Percentiles rank a stretch among this genome's conserved stretches.
Evolutionary conservation across 202 grass and related monocot genomes (phyloP).

Genomic region (Elaeis oleifera): DNA sequence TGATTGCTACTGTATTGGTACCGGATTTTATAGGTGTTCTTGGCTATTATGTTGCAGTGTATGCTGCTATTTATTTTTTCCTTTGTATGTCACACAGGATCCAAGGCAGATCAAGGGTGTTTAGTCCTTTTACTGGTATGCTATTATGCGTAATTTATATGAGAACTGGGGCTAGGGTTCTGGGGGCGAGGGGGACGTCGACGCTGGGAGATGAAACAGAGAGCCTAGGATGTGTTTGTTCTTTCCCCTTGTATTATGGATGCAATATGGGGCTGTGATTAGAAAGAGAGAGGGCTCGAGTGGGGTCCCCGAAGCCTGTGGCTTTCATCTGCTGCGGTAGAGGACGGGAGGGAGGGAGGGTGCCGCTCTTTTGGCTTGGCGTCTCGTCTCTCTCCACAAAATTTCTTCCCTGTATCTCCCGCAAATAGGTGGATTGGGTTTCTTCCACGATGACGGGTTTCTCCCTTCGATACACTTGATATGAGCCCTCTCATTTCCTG

Average conservation of each 20-base stretch:
- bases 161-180: too few species aligned
- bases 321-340: neutral
- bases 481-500: neutral
- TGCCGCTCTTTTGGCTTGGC: slow-evolving; percentile 8
- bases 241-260: neutral
- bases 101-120: too few species aligned
- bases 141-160: too few species aligned
- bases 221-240: too few species aligned
- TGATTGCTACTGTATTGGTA: too few species aligned
- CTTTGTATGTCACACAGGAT: too few species aligned
- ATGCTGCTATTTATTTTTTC: too few species aligned
- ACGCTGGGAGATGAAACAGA: too few species aligned
- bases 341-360: neutral
- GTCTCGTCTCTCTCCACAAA: neutral
- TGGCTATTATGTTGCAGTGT: too few species aligned
- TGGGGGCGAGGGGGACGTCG: too few species aligned
- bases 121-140: too few species aligned
- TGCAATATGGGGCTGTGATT: slow-evolving; percentile 8
- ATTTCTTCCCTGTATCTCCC: neutral
- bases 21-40: too few species aligned
- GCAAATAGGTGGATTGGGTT: neutral
- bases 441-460: slow-evolving; percentile 10
- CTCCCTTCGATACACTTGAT: slow-evolving; percentile 10
- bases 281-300: slow-evolving; percentile 15
- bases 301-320: neutral